Evolutionary conservation across 371 early-diverging fungal species (phyloP), one percentile per base, ranked within the genome.

Genomic region (Umbelopsis sp.): DNA sequence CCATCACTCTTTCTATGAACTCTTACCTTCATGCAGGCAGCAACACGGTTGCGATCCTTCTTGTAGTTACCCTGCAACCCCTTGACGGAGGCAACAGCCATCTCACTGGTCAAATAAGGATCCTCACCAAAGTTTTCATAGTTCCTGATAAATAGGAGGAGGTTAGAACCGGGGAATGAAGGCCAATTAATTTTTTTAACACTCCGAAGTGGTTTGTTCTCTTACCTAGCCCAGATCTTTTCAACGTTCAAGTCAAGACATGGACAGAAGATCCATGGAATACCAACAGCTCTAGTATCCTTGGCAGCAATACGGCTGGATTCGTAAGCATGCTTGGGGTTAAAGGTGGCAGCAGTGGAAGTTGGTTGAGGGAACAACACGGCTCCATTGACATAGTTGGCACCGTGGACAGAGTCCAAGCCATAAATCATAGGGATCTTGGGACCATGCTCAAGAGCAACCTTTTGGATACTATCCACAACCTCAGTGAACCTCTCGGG

Each of bases 1-100:
- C 25, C 51, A 51, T 51, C 66, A n/a, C 73, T 71, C 67, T 85
- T 82, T 22, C 80, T 84, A 41, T 41, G 41, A 41, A 86, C 80
- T 65, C 82, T 86, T 65, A 85, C 85, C 78, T 91, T 91, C 74
- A 86, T 76, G 51, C 84, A 81, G 0, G 86, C 86, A 3, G 87
- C 87, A 1, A 87, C 83, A 14, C 82, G 81, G 24, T 79, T 57
- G 11, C 87, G 75, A 44, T 87, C 86, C 1, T 75, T 66, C 65
- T 85, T 86, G 74, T 87, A 87, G 69, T 88, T 78, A 22, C 91
- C 91, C 72, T 91, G 91, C 35, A 88, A 80, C 16, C 91, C 91
- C 53, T 77, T 76, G 10, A 89, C 76, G 7, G 82, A 72, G 24
- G 86, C 84, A 20, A 70, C 67, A 3, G 86, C 88, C 86, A 91